These are phyloP conservation scores for Fusarium nelsonii DNA, from an alignment of 2,329 filamentous ascomycete species.

Conservation along the genomic window DNA sequence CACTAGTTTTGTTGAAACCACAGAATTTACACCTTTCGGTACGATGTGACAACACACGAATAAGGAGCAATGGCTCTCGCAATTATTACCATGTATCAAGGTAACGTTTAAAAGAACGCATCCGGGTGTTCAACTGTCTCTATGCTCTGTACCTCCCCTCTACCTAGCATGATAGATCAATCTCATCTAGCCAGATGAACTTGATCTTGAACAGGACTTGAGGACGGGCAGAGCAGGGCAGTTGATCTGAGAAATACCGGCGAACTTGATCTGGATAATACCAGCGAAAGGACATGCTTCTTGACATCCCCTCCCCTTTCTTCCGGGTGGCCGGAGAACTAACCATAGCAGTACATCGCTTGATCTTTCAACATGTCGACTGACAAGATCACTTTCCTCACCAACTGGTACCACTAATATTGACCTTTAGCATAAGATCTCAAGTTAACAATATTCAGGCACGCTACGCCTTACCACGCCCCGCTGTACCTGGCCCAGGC, in stretches of 20 bases:
- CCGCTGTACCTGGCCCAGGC: constrained; percentile 82
- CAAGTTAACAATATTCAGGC: constrained; percentile 64
- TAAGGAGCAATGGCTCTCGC: constrained; percentile 46
- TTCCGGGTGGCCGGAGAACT: constrained; percentile 56
- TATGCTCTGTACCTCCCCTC: constrained; percentile 27
- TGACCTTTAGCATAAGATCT: constrained; percentile 9
- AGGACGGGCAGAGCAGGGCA: constrained; percentile 45
- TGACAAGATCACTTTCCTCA: constrained; percentile 87
- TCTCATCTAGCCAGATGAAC: neutral
- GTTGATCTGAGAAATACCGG: constrained; percentile 80
- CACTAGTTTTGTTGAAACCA: constrained; percentile 3
- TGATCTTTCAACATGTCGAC: constrained; percentile 75
- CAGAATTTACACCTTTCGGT: constrained; percentile 32
- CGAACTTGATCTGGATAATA: constrained; percentile 90
- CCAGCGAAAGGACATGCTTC: constrained; percentile 90
- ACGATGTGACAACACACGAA: constrained; percentile 46
- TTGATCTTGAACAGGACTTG: neutral
- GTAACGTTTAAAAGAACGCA: constrained; percentile 62
- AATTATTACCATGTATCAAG: constrained; percentile 54
- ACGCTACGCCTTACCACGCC: constrained; percentile 84
- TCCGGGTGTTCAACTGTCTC: constrained; percentile 58
- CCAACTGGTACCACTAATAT: constrained; percentile 74
- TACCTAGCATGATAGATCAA: neutral
- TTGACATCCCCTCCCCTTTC: constrained; percentile 56
- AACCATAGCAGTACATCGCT: constrained; percentile 60